phyloP scores from a whole-genome alignment of 768 basidiomycete species.

The Amyloporia xantha region DNA sequence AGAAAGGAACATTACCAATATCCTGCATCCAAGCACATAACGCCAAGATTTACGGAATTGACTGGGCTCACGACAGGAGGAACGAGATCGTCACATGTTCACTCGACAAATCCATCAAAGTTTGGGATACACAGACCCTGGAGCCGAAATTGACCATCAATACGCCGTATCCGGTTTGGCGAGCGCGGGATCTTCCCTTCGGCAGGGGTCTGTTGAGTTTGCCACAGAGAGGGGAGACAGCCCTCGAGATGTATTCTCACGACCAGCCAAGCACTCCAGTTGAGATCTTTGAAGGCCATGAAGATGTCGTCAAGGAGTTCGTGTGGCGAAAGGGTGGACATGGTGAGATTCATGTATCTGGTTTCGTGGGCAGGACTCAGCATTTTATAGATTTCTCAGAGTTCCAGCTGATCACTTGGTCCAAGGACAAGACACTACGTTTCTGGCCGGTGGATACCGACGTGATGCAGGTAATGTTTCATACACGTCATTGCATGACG shows the following conservation, averaged over 20 bases:
- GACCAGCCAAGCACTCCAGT: conserved; percentile 44
- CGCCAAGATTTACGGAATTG: conserved; percentile 96
- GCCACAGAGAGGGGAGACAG: conserved; percentile 81
- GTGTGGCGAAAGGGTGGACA: conserved; percentile 79
- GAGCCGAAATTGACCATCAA: conserved; percentile 34
- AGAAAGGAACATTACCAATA: conserved; percentile 88
- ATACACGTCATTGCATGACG: too few relatives aligned
- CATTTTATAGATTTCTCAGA: conserved; percentile 37
- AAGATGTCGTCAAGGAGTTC: conserved; percentile 95
- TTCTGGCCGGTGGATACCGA: conserved; percentile 84
- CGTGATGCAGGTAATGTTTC: conserved; percentile 50
- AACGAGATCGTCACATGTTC: conserved; percentile 91
- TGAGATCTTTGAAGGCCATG: conserved; percentile 79
- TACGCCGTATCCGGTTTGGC: conserved; percentile 90
- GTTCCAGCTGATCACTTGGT: conserved; percentile 71
- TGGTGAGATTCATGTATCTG: conserved; percentile 40
- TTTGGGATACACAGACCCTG: conserved; percentile 51
- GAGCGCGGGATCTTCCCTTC: conserved; percentile 89
- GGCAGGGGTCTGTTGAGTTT: conserved; percentile 82
- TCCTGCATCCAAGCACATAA: conserved; percentile 71
- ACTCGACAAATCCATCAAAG: conserved; percentile 88
- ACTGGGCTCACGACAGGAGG: conserved; percentile 78
- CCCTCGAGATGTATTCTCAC: conserved; percentile 75
- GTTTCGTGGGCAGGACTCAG: neutral
- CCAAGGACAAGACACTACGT: conserved; percentile 84